Evolutionary conservation across 1,284 basidiomycete genomes (phyloP), one percentile per base, ranked within the genome.

Genomic region (Porogramme epimiltina): DNA sequence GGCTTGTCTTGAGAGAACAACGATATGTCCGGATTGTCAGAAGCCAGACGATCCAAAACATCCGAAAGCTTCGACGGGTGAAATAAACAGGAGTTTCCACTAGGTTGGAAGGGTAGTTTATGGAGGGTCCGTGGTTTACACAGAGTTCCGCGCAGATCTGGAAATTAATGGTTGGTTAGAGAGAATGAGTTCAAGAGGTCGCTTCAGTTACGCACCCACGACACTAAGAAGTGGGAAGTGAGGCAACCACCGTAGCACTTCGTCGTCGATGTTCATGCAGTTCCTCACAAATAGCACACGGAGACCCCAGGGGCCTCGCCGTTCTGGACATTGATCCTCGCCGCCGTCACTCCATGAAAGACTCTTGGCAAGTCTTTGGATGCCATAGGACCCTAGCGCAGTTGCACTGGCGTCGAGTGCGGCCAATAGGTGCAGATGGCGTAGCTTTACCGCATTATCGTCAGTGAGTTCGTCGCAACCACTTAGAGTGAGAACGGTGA

Each of bases 331-430:
- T 22, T 42, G 42, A 2, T 57, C 56, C 11, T 53, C 54, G 5
- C 62, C 58, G 9, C 62, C 57, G 18, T 58, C 54, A 26, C 39
- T 52, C 50, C 62, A 66, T 3, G 44, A 41, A 18, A 73, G 31
- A 8, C 66, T 68, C 51, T 66, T 64, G 0, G 68, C 60, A 24
- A 79, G 64, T 20, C 63, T 60, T 4, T 65, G 65, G 3, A 91
- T 64, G 9, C 79, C 85, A 59, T 78, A 73, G 1, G 78, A 59
- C 2, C 80, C 77, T 20, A 91, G 61, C 1, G 54, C 25, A 2
- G 84, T 84, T 3, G 66, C 67, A 51, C 80, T 82, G 11, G 80
- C 74, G 64, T 90, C 85, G n/a, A 90, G 69, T 0, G 82, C 87
- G 37, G 70, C 62, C 19, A 90, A 71, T 4, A 72, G 71, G 58